Conservation (phyloP, 331 rosid species). For the Pyrus hybrid region DNA sequence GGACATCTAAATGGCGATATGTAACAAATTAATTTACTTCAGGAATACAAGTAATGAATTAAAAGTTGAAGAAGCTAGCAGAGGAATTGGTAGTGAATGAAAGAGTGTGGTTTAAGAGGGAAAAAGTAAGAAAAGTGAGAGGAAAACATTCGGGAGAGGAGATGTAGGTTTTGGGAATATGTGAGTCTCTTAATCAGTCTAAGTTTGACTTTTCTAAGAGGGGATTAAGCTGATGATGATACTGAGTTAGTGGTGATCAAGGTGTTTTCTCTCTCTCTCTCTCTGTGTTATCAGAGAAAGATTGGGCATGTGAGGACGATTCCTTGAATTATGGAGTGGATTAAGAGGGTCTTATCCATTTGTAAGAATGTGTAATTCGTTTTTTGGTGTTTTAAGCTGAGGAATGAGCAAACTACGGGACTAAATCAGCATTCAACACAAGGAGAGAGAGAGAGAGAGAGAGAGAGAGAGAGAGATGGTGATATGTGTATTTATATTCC, state of each 20-base stretch:
- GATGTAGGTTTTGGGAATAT: neutral
- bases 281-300: neutral
- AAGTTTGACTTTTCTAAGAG: neutral
- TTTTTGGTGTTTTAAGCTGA: constrained; percentile 34
- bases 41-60: neutral
- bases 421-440: constrained; percentile 65
- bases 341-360: constrained; percentile 59
- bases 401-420: constrained; percentile 66
- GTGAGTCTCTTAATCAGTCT: neutral
- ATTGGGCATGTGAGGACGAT: constrained; percentile 19
- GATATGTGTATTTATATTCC: constrained; percentile 39
- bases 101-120: neutral
- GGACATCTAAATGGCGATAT: neutral
- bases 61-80: neutral
- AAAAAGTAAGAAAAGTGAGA: neutral
- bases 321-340: constrained; percentile 56
- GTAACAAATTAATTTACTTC: neutral
- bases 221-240: neutral
- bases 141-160: neutral
- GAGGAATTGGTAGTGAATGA: neutral
- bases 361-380: constrained; percentile 27
- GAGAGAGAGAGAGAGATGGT: constrained; percentile 35
- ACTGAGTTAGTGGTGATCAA: neutral
- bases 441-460: constrained; percentile 4
- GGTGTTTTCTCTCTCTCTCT: neutral